Base-by-base conservation (phyloP, 148 eudicot genomes). In the Bassia scoparia region DNA sequence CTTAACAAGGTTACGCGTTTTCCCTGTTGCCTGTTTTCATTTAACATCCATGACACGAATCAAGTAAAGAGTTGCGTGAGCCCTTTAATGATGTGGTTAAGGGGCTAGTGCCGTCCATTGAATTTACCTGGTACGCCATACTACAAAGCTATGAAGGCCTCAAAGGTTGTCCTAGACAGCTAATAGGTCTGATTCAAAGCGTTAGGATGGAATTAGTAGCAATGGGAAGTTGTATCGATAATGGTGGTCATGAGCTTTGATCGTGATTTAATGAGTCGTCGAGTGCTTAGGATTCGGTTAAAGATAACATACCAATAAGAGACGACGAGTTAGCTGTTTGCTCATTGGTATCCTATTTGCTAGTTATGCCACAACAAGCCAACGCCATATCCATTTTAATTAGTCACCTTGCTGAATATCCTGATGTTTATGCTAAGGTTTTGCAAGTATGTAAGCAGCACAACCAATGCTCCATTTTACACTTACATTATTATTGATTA, bases 121-220 rank as follows among this genome's bases (percentile, higher is more conserved):
- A 70, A 70, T 35, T 4, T 70, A 2, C 73, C 72, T 7, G 73
- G 73, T n/a, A 70, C 73, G 2, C 18, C n/a, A 17, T 70, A 70
- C 37, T 17, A 70, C 33, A 35, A 24, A 20, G 23, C 73, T 20
- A 8, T 27, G 0, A 70, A 21, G n/a, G 30, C 61, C 2, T 33
- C 37, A 53, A 70, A 70, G 20, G 33, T 15, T 23, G 8, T 70
- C 3, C 23, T 13, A 17, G 17, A 54, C 33, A 23, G 20, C 27
- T 70, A 9, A 20, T 23, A 18, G 49, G 18, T 5, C 21, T 70
- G 6, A 37, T 70, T 54, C 34, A 18, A 18, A 38, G 52, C 12
- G n/a, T 62, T 16, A 70, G 23, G 7, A 12, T 33, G 63, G 30
- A 31, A 5, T 24, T 54, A 0, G 15, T 21, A 20, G 35, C 9